Base-by-base conservation (phyloP, 129 eudicot species). In the Centrapalus pauciflorus region DNA sequence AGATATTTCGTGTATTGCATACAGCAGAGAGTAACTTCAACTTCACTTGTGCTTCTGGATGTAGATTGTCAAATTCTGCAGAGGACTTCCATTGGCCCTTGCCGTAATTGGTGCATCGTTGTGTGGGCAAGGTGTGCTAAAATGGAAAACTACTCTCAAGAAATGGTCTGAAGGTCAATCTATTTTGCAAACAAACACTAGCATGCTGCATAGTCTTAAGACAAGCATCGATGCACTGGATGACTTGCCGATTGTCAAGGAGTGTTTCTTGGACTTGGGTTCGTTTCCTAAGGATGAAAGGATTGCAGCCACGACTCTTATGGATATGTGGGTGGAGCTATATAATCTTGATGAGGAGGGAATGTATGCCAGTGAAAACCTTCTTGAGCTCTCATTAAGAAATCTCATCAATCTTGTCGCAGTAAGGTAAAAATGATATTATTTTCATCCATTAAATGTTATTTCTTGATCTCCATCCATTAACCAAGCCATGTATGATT, bases 241-340 rank as follows among this genome's bases (percentile, higher is more conserved):
- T 65, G 80, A 73, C 57, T 28, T 56, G 74, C 29, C 69, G 25
- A 68, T 55, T 27, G 51, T 35, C 3, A 61, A 70, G 33, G 64
- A 70, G 24, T 71, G 80, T 49, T 80, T 69, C 74, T 16, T 80
- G 74, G 84, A 80, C 71, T 51, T 75, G 8, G 84, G 74, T 30
- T 70, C 66, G 9, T 80, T 80, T 64, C 80, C 84, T 38, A 77
- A 80, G 66, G 74, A 70, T 65, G 74, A 75, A 30, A 69, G 64
- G 61, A 64, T 79, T 38, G 16, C 80, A 23, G 76, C 80, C 55
- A 20, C 65, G 4, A 33, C 37, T 17, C 77, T 74, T 17, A 21
- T 64, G 55, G 80, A 80, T 64, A 75, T 80, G 77, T 80, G 80
- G 77, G 80, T 49, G 50, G 84, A 80, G 54, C 49, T 71, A 21